Base-by-base conservation (phyloP, 768 basidiomycete species). In the Sarcomyxa edulis region DNA sequence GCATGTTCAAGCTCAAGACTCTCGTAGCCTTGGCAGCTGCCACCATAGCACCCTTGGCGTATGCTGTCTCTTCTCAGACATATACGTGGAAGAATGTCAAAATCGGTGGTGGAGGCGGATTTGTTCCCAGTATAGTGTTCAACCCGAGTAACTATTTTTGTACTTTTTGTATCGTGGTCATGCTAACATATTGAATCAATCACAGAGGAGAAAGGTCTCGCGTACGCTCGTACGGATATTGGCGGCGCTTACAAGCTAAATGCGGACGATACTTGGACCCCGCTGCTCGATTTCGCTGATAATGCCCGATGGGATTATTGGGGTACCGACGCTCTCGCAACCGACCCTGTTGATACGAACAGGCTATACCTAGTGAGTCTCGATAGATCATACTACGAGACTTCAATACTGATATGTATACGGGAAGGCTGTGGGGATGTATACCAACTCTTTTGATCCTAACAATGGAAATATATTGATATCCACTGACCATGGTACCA, bases 61-160 rank as follows among this genome's bases (percentile, higher is more conserved):
- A 48, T 20, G 69, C 70, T 2, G 65, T 66, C 29, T 57, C 68
- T n/a, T 63, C 73, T 7, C 73, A 77, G 47, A 35, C 61, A 1
- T 79, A 81, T 49, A 69, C 61, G 12, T 82, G 78, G 78, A 72
- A 74, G 50, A 81, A 80, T 48, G 78, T 79, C 43, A 78, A 77
- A 52, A 69, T 65, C 24, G 65, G 61, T 18, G 66, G 69, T 5
- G 68, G 68, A 9, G 67, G 70, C 21, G 68, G 71, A 19, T 78
- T 76, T 47, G 64, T 77, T 22, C 72, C 74, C 10, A 68, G 71
- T 38, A 76, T 81, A 38, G 66, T 81, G 12, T 82, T 82, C 55
- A 81, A 79, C 50, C 71, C 78, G 0, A 66, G n/a, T n/a, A n/a
- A n/a, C 15, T 30, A 18, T 24, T 31, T 10, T 30, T 30, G 12